phyloP scores from a whole-genome alignment of 164 flowering plant genomes.

The Nelumbo lutea region DNA sequence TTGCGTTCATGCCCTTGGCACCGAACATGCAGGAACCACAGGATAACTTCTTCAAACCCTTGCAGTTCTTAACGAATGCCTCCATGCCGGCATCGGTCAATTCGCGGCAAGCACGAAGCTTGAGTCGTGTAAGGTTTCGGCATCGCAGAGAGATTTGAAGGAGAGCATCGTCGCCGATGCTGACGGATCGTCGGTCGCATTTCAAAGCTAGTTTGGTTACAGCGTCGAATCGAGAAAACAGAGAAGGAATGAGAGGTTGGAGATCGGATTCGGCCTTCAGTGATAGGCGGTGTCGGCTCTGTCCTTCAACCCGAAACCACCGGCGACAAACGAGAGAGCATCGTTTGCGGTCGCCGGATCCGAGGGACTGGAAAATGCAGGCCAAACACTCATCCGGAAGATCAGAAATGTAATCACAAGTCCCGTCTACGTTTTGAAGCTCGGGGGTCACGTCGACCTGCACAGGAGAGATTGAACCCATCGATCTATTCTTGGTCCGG shows the following conservation, averaged over 20 bases:
- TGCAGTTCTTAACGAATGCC: constrained; percentile 46
- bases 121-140: constrained; percentile 55
- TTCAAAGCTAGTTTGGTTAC: constrained; percentile 63
- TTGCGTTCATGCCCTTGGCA: constrained; percentile 51
- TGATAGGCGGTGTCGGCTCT: constrained; percentile 61
- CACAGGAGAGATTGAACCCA: constrained; percentile 25
- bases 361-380: constrained; percentile 50
- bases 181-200: constrained; percentile 58
- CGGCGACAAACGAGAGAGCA: constrained; percentile 64
- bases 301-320: constrained; percentile 66
- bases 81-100: constrained; percentile 57
- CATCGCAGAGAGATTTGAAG: constrained; percentile 49
- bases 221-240: constrained; percentile 62
- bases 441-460: constrained; percentile 1
- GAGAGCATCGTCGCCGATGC: constrained; percentile 57
- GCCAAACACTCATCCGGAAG: constrained; percentile 82
- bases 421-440: background rate
- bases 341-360: constrained; percentile 54
- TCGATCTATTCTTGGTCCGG: constrained; percentile 13
- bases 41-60: constrained; percentile 61
- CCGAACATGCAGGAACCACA: constrained; percentile 71
- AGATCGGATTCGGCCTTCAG: constrained; percentile 52
- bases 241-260: constrained; percentile 25
- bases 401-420: constrained; percentile 31
- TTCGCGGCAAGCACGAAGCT: constrained; percentile 75